phyloP scores from a whole-genome alignment of 1,139 yeast genomes.

The Pichia sp. region DNA sequence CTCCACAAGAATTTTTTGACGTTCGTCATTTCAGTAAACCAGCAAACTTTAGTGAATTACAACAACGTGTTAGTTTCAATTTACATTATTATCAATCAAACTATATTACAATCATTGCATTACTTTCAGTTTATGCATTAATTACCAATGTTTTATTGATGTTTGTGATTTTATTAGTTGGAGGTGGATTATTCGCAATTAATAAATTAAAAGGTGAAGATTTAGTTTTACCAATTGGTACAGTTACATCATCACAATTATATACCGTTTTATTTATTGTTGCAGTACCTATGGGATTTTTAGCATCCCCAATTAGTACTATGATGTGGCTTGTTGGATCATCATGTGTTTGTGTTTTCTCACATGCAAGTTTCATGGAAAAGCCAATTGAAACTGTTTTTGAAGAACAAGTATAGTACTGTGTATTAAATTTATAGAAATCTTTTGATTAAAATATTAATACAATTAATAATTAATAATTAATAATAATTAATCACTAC shows the following conservation, averaged over 20 bases:
- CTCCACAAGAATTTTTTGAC: constrained; percentile 93
- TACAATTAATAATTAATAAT: no score
- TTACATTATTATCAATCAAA: constrained; percentile 84
- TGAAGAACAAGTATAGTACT: constrained; percentile 67
- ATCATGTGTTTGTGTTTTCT: constrained; percentile 74
- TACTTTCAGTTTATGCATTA: constrained; percentile 64
- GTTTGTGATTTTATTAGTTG: constrained; percentile 67
- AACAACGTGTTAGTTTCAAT: constrained; percentile 81
- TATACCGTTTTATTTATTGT: constrained; percentile 79
- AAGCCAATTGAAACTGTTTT: constrained; percentile 97
- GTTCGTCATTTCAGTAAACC: constrained; percentile 87
- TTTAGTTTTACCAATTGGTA: constrained; percentile 61
- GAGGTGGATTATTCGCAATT: constrained; percentile 74
- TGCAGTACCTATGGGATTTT: constrained; percentile 81
- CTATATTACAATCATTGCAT: constrained; percentile 68
- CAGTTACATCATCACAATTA: constrained; percentile 73
- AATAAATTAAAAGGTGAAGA: constrained; percentile 76
- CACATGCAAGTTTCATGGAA: constrained; percentile 93
- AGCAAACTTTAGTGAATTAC: constrained; percentile 80
- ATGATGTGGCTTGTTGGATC: constrained; percentile 97
- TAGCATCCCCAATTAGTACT: constrained; percentile 91
- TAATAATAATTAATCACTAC: background rate
- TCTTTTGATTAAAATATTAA: background rate
- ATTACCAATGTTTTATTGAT: constrained; percentile 78
- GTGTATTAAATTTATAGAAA: background rate